Base-by-base conservation (phyloP, 2,329 filamentous ascomycete species). In the Pleoardoris graminearum region DNA sequence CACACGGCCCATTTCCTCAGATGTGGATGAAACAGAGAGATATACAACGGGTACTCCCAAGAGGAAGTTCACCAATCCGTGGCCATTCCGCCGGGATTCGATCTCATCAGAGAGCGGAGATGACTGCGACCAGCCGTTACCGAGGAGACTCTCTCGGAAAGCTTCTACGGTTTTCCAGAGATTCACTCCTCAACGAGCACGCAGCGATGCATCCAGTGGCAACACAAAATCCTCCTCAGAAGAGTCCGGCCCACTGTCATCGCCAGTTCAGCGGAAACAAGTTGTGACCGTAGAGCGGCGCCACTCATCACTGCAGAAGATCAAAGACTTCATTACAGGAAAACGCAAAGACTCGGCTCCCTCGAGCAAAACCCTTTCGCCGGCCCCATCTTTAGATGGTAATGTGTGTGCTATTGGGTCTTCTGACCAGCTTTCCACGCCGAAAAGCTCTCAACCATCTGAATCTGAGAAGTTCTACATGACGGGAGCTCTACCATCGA, bases 271-370 rank as follows among this genome's bases (percentile, higher is more conserved):
- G 25, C n/a, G 4, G 35, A 22, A 11, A 49, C 29, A 8, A 41
- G 12, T 14, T 11, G 19, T 30, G 17, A 17, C 16, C 29, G 21
- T 12, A 6, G 36, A 29, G 22, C 16, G 41, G 19, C 42, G 51
- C 16, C 42, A 25, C 2, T 52, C 48, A 2, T 52, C 47, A 4
- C 29, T 51, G 8, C 23, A 42, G 16, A 46, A 45, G 17, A 21
- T 55, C 19, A 55, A 33, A 14, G 48, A 55, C 7, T 23, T 51
- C 10, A 29, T 55, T 19, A 11, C 6, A 3, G 16, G 14, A 14
- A 46, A 37, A 10, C 42, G 48, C 3, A 39, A 42, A 52, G 35
- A 47, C 37, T 47, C 37, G 12, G 48, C 33, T 30, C 21, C 3
- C 12, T 14, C 27, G 4, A 17, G 17, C 1, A 17, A 16, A 12